phyloP scores from a whole-genome alignment of 495 filamentous ascomycete genomes.

The Corynascus novoguineensis region DNA sequence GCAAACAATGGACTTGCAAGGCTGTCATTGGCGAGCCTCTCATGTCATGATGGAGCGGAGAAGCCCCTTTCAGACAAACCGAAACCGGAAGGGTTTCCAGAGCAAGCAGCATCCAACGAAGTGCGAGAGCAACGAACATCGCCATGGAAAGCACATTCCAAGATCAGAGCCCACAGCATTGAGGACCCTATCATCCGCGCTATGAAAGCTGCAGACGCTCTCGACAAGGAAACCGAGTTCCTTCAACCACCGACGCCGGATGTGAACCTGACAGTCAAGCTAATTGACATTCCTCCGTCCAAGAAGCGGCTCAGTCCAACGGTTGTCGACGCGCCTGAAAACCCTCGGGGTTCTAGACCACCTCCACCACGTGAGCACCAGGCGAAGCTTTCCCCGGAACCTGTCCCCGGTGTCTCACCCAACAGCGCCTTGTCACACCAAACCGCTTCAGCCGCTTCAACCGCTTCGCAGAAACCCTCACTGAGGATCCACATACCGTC shows the following conservation, averaged over 20 bases:
- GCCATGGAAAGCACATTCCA: not conserved
- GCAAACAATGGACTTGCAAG: conserved; percentile 39
- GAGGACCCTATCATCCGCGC: conserved; percentile 40
- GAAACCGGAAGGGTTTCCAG: not conserved
- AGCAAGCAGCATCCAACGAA: not conserved
- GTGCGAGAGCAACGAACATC: not conserved
- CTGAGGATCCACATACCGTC: conserved; percentile 13
- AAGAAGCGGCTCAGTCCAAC: not conserved
- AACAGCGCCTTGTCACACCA: not conserved
- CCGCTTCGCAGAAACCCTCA: conserved; percentile 9
- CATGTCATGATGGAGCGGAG: not conserved
- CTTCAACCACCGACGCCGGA: conserved; percentile 35
- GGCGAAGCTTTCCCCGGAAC: not conserved
- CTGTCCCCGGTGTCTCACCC: conserved; percentile 2
- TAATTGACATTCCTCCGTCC: conserved; percentile 18
- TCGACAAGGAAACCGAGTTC: conserved; percentile 42
- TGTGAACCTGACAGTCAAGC: conserved; percentile 32
- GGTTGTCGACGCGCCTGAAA: not conserved
- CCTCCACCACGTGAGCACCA: not conserved
- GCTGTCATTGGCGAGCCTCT: conserved; percentile 12
- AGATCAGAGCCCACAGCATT: not conserved
- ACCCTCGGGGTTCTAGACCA: not conserved
- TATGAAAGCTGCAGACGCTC: conserved; percentile 48
- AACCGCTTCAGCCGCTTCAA: not conserved
- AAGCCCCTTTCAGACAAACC: not conserved